These are phyloP conservation scores for Umbelopsis ramanniana DNA, from an alignment of 192 early-diverging fungal genomes.

Conservation along the genomic window DNA sequence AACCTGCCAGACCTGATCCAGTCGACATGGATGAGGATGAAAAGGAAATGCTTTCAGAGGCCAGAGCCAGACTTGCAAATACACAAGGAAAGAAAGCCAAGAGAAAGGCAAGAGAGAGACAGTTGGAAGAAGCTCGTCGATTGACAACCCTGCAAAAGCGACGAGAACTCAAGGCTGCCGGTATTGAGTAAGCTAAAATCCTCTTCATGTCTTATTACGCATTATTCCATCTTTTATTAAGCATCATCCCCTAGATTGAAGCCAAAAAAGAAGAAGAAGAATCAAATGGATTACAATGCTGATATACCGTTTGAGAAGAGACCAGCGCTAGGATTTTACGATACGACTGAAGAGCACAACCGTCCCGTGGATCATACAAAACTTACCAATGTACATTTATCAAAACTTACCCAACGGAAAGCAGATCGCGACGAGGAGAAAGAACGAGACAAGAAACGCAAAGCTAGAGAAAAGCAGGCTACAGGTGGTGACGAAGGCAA, in stretches of 20 bases:
- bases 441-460: slow-evolving; percentile 78
- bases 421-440: slow-evolving; percentile 84
- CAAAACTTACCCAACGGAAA: slow-evolving; percentile 87
- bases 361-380: slow-evolving; percentile 62
- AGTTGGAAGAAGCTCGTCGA: slow-evolving; percentile 94
- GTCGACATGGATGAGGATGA: slow-evolving; percentile 99
- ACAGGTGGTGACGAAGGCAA: slow-evolving; percentile 55
- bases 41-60: slow-evolving; percentile 99
- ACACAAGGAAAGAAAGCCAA: slow-evolving; percentile 99
- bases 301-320: slow-evolving; percentile 95
- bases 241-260: not conserved
- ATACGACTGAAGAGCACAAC: slow-evolving; percentile 84
- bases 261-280: slow-evolving; percentile 71
- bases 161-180: slow-evolving; percentile 95
- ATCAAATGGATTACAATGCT: slow-evolving; percentile 91
- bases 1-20: slow-evolving; percentile 97
- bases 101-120: slow-evolving; percentile 96
- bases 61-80: slow-evolving; percentile 97
- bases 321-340: slow-evolving; percentile 90
- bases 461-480: slow-evolving; percentile 61
- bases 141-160: slow-evolving; percentile 91
- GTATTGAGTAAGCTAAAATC: slow-evolving; percentile 71
- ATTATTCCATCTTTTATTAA: not conserved
- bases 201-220: not conserved
- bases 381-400: slow-evolving; percentile 72